Base-by-base conservation (phyloP, 2,329 filamentous ascomycete genomes). In the Aspergillus sp. region DNA sequence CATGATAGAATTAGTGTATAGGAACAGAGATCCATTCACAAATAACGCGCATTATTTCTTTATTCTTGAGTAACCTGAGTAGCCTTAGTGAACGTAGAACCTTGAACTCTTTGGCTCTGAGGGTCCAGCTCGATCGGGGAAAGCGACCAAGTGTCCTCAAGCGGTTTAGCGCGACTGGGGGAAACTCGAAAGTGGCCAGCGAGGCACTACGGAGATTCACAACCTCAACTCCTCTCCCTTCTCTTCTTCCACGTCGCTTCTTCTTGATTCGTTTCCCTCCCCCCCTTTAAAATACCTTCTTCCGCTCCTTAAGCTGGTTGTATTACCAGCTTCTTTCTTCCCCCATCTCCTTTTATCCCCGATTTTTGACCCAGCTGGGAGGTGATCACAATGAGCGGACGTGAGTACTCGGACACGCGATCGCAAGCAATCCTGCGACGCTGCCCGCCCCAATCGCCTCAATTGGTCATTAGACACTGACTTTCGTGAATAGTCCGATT, bases 401-500 rank as follows among this genome's bases (percentile, higher is more conserved):
- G 82, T 84, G 76, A 81, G 82, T 83, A 60, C 55, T 50, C 63
- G 62, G 63, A 61, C 67, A 71, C 66, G 64, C 70, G 71, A 69
- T 70, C 67, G 57, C 59, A 53, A 23, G 19, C 48, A 45, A 55
- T 52, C 54, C 61, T 52, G 65, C 64, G 60, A 64, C 63, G 57
- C 57, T 60, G 54, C 39, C 55, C 27, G 23, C 56, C 59, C 35
- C 55, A 57, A 56, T 52, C 23, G 24, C 49, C 55, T 63, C 66
- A 71, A 68, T 73, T 66, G 63, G 62, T 60, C 52, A 31, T 44
- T 24, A 51, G 53, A 69, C 65, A 57, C 70, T 76, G 54, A 73
- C 46, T 5, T 14, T 49, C 17, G 33, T 33, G 52, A 53, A 58
- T 65, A 98, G 93, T 99, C 81, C 93, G 95, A 79, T 99, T 99